A percentile compares a stretch with the other conserved stretches of the same genome.
These are phyloP conservation scores for Chalara sp. DNA, from an alignment of 2,329 filamentous ascomycete species.

Conservation along the genomic window DNA sequence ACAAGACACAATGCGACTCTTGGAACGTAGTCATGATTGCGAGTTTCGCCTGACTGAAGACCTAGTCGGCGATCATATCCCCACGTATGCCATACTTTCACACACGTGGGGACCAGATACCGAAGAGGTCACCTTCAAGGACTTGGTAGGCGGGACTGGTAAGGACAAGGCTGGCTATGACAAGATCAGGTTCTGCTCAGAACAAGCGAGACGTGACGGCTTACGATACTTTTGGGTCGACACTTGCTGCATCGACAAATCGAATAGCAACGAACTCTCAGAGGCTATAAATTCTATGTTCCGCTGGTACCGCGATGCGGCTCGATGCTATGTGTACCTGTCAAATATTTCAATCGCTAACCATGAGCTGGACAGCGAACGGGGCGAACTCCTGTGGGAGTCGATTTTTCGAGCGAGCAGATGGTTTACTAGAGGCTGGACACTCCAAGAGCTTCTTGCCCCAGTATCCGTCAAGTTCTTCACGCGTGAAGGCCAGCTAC, in stretches of 20 bases:
- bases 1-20: not conserved
- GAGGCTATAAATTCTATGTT: slow-evolving; percentile 1
- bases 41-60: slow-evolving; percentile 5
- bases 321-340: no score
- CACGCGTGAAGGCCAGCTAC: slow-evolving; percentile 1
- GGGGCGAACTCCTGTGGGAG: not conserved
- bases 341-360: slow-evolving; percentile 1
- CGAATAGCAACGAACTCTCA: not conserved
- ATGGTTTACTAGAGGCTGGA: not conserved
- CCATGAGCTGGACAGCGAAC: not conserved
- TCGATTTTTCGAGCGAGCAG: not conserved
- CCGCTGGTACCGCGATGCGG: no score
- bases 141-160: not conserved
- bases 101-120: slow-evolving; percentile 6
- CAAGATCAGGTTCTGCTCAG: slow-evolving; percentile 5
- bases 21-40: not conserved
- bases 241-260: not conserved
- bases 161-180: slow-evolving; percentile 4
- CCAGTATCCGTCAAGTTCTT: slow-evolving; percentile 9
- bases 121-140: slow-evolving; percentile 3
- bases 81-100: slow-evolving; percentile 6
- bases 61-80: not conserved
- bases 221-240: slow-evolving; percentile 2
- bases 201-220: slow-evolving; percentile 2
- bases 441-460: not conserved